Conservation (phyloP, 495 filamentous ascomycete species). For the Neurospora sp. region DNA sequence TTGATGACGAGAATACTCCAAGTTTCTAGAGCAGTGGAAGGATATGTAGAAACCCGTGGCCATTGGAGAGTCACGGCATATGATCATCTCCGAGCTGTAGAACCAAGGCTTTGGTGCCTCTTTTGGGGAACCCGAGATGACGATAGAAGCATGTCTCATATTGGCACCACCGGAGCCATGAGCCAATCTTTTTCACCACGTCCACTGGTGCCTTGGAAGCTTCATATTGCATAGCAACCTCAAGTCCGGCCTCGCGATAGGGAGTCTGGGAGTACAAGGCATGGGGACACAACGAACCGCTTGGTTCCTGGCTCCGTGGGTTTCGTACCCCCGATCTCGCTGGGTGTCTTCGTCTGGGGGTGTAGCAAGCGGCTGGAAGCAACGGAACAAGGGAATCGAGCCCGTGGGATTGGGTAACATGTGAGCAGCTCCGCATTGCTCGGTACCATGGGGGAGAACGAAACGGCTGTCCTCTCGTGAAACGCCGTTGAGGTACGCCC, state of each 20-base stretch:
- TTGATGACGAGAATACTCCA: background rate
- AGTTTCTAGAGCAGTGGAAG: background rate
- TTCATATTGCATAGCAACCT: background rate
- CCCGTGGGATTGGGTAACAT: background rate
- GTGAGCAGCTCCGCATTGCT: background rate
- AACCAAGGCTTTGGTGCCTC: background rate
- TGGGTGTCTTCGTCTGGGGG: background rate
- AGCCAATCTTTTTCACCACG: background rate
- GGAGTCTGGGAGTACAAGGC: background rate
- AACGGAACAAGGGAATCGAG: background rate
- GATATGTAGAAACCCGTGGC: background rate
- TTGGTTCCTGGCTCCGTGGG: background rate
- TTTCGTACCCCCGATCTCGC: background rate
- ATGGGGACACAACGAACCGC: background rate
- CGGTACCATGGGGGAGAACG: background rate
- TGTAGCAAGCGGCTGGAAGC: background rate
- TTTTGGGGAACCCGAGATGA: background rate
- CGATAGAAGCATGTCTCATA: background rate
- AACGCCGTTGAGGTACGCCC: background rate
- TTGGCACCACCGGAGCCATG: background rate
- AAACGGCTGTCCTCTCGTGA: background rate
- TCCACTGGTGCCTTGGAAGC: background rate
- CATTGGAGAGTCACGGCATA: background rate
- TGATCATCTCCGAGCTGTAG: background rate
- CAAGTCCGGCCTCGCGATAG: background rate